These are phyloP conservation scores for Isatis lusitanica DNA, from an alignment of 441 rosid species.

Conservation along the genomic window DNA sequence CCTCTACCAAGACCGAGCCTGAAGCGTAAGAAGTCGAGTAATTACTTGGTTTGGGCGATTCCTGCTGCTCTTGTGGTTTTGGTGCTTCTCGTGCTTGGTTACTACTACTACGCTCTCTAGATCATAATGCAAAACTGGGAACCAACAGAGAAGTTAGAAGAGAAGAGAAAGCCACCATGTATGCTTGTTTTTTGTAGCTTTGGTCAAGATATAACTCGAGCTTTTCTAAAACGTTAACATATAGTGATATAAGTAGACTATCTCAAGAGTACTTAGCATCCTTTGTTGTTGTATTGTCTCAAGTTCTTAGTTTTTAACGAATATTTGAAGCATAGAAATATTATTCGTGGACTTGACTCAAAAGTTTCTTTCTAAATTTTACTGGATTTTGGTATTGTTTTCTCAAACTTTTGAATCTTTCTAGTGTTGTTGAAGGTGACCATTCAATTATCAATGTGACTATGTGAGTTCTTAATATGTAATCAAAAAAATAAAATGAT, in stretches of 20 bases:
- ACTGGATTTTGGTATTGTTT: not conserved
- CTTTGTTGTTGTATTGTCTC: not conserved
- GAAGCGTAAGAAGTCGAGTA: constrained; percentile 57
- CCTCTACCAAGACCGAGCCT: constrained; percentile 53
- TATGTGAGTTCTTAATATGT: not conserved
- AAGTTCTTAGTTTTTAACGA: not conserved
- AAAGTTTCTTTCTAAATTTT: not conserved
- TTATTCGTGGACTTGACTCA: not conserved
- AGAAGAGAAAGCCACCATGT: not conserved
- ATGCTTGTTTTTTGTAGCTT: not conserved
- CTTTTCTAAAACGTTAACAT: not conserved
- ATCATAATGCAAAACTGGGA: not conserved
- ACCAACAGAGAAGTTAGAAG: not conserved
- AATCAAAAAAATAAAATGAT: not conserved
- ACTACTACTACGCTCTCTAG: constrained; percentile 28
- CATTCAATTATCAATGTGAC: too few species aligned
- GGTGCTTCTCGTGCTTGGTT: constrained; percentile 42
- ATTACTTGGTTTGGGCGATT: constrained; percentile 61
- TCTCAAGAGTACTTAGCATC: not conserved
- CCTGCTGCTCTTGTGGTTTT: constrained; percentile 48
- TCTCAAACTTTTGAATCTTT: not conserved
- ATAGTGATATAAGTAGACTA: not conserved
- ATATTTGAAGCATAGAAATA: not conserved
- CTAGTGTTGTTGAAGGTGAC: too few species aligned
- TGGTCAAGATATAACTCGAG: not conserved